Conservation (phyloP, 2,329 filamentous ascomycete species). For the Cadophora luteo-olivacea region DNA sequence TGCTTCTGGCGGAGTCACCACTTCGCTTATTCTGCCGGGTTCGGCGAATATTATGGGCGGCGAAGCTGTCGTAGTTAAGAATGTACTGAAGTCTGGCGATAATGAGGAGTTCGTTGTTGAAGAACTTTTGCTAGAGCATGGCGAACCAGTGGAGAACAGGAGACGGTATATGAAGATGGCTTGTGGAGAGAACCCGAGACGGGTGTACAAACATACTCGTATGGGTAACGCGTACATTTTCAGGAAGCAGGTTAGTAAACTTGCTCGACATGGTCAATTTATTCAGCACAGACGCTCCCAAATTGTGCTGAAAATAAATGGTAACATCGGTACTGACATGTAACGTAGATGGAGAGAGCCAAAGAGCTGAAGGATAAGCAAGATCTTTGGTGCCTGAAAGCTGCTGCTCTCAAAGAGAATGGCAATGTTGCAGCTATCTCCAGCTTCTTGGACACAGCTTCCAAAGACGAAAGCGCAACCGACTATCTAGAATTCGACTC, state of each 20-base stretch:
- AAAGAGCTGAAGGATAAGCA: slow-evolving; percentile 47
- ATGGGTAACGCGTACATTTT: slow-evolving; percentile 51
- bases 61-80: slow-evolving; percentile 52
- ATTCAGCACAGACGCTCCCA: too few relatives aligned
- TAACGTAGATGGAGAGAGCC: slow-evolving; percentile 45
- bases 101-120: slow-evolving; percentile 49
- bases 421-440: slow-evolving; percentile 35
- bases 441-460: slow-evolving; percentile 26
- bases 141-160: slow-evolving; percentile 44
- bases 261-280: neutral
- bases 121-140: slow-evolving; percentile 51
- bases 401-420: slow-evolving; percentile 33
- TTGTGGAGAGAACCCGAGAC: slow-evolving; percentile 53
- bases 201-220: slow-evolving; percentile 47
- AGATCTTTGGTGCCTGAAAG: slow-evolving; percentile 45
- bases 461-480: slow-evolving; percentile 37
- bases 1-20: slow-evolving; percentile 53
- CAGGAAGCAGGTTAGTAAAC: slow-evolving; percentile 40
- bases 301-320: neutral
- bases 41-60: slow-evolving; percentile 54
- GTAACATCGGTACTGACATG: neutral
- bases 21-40: slow-evolving; percentile 54
- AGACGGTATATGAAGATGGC: slow-evolving; percentile 54
- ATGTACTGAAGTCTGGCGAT: slow-evolving; percentile 45
- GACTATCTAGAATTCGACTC: slow-evolving; percentile 50